phyloP scores from a whole-genome alignment of 225 moss, liverwort and hornwort genomes.

The Pleurozium schreberi region DNA sequence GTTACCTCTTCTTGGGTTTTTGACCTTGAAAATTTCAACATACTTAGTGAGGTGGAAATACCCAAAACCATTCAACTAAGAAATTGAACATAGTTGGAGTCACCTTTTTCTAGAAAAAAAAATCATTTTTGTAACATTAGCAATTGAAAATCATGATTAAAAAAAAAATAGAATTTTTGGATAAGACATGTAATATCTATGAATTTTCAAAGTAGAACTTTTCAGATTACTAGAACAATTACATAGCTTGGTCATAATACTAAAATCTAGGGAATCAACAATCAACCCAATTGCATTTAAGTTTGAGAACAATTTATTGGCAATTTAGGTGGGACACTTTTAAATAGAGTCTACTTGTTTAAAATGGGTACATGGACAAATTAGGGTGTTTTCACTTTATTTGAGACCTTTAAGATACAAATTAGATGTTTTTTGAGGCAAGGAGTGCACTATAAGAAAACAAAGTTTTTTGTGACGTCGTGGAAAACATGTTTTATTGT shows the following conservation, averaged over 20 bases:
- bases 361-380: rapidly evolving
- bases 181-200: not conserved
- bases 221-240: rapidly evolving
- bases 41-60: not conserved
- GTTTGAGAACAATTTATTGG: not conserved
- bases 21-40: not conserved
- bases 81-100: not conserved
- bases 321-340: not conserved
- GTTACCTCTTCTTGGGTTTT: not conserved
- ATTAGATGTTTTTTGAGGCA: no score
- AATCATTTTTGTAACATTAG: not conserved
- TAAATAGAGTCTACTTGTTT: not conserved
- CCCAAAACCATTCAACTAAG: no score
- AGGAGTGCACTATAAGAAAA: no score
- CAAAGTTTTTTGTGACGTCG: no score
- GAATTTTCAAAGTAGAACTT: not conserved
- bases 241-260: not conserved
- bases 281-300: not conserved
- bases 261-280: not conserved
- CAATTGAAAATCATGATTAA: not conserved
- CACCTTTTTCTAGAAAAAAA: not conserved
- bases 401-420: not conserved
- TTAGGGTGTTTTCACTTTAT: not conserved
- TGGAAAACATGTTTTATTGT: no score
- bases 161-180: not conserved